Evolutionary conservation across 2,329 filamentous ascomycete species (phyloP), one percentile per base, ranked within the genome.

Genomic region (Xylaria arbuscula): DNA sequence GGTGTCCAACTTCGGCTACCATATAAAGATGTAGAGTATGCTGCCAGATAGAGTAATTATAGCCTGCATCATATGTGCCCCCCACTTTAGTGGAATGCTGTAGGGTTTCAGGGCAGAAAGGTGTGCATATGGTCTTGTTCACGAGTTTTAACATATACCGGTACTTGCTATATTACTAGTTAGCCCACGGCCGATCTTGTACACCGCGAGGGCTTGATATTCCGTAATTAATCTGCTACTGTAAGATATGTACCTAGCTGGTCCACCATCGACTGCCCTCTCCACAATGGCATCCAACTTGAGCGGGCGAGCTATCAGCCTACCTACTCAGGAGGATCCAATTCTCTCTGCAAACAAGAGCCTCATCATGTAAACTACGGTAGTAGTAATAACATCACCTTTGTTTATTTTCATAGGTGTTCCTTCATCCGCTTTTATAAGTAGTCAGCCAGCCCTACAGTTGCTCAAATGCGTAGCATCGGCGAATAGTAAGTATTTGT

Each of bases 51-150:
- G 19, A 47, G 38, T 32, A 58, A 47, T 47, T 58, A 28, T 47
- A 58, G 38, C 55, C 55, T 47, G 53, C 40, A 34, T 19, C 28
- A 28, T 28, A 28, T 28, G 28, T 28, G 28, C 59, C 38, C 59
- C 60, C 67, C 60, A 57, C 60, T 48, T 28, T 38, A 48, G 51
- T 64, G 67, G 56, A 61, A 55, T 67, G 65, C 15, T 42, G 65
- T 54, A 67, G 60, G 64, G 68, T 70, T 68, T 61, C 65, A 68
- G 62, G 40, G 58, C 65, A 65, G 61, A 45, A 70, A 34, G 40
- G 55, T 62, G 57, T 54, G 65, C 61, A 68, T 65, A 68, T 36
- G 51, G 36, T 58, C 60, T 67, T 58, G 67, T 64, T 67, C 67
- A 69, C 67, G 66, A 66, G 67, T 62, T 66, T 68, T 22, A 38